A percentile compares a stretch with the other conserved stretches of the same genome.
These are phyloP conservation scores for Endotrypanum monterogeii DNA, from an alignment of 208 protist species.

Conservation along the genomic window DNA sequence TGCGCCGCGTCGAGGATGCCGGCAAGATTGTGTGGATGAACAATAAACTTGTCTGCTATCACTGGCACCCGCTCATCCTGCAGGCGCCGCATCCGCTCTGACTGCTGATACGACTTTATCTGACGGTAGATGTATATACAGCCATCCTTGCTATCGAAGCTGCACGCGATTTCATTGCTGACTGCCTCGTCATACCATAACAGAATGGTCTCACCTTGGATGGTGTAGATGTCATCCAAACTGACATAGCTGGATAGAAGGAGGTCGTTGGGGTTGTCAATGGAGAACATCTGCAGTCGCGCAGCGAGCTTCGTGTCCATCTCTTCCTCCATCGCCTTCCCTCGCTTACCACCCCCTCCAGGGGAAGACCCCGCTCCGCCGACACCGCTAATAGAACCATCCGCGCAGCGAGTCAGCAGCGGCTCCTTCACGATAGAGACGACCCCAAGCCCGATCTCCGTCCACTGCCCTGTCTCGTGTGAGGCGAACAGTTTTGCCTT, in stretches of 20 bases:
- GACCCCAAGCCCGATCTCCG: conserved; percentile 67
- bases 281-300: conserved; percentile 50
- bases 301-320: conserved; percentile 7
- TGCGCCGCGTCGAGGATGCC: conserved; percentile 50
- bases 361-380: not conserved
- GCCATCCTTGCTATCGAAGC: conserved; percentile 70
- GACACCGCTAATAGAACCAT: not conserved
- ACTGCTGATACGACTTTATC: conserved; percentile 54
- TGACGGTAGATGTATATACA: conserved; percentile 51
- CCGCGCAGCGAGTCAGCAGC: conserved; percentile 7
- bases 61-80: conserved; percentile 27
- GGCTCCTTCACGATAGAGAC: conserved; percentile 38
- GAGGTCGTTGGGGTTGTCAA: conserved; percentile 59
- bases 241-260: conserved; percentile 66
- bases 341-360: conserved; percentile 18
- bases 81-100: conserved; percentile 27
- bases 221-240: conserved; percentile 63
- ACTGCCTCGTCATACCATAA: conserved; percentile 73
- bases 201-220: conserved; percentile 72
- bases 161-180: conserved; percentile 66
- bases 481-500: conserved; percentile 81
- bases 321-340: conserved; percentile 25
- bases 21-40: conserved; percentile 58
- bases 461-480: conserved; percentile 48
- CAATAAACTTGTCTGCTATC: conserved; percentile 45